Conservation (phyloP, 805 yeast species). For the Cyberlindnera bimundalis region DNA sequence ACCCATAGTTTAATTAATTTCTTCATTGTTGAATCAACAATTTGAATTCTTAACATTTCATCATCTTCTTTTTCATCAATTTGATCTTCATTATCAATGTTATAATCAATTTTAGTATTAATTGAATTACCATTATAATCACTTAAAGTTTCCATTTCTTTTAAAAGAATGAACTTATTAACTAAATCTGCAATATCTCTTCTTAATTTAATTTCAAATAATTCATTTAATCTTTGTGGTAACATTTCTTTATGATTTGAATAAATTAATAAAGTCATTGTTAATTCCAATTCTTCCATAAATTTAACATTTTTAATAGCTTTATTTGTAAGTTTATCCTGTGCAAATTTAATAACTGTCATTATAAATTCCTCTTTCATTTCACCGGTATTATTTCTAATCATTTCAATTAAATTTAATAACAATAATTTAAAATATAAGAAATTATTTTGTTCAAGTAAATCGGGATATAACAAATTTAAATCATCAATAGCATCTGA, state of each 20-base stretch:
- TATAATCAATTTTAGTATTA: not conserved
- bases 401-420: slow-evolving; percentile 76
- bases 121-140: slow-evolving; percentile 11
- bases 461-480: slow-evolving; percentile 57
- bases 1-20: slow-evolving; percentile 59
- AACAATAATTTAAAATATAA: slow-evolving; percentile 72
- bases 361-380: slow-evolving; percentile 48
- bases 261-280: slow-evolving; percentile 74
- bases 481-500: slow-evolving; percentile 53
- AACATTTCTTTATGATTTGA: slow-evolving; percentile 34
- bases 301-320: slow-evolving; percentile 56
- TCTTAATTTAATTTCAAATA: slow-evolving; percentile 60
- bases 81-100: slow-evolving; percentile 4
- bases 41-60: slow-evolving; percentile 3
- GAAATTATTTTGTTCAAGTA: slow-evolving; percentile 58
- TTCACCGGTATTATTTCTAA: slow-evolving; percentile 32
- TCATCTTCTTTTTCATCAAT: not conserved
- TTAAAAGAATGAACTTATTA: slow-evolving; percentile 55
- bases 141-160: slow-evolving; percentile 16
- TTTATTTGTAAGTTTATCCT: slow-evolving; percentile 57
- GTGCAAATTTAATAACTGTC: slow-evolving; percentile 54
- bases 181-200: slow-evolving; percentile 65
- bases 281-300: slow-evolving; percentile 70
- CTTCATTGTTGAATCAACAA: slow-evolving; percentile 38
- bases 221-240: slow-evolving; percentile 50